These are phyloP conservation scores for Psidium friedrichsthalianum DNA, from an alignment of 345 rosid genomes.

Conservation along the genomic window DNA sequence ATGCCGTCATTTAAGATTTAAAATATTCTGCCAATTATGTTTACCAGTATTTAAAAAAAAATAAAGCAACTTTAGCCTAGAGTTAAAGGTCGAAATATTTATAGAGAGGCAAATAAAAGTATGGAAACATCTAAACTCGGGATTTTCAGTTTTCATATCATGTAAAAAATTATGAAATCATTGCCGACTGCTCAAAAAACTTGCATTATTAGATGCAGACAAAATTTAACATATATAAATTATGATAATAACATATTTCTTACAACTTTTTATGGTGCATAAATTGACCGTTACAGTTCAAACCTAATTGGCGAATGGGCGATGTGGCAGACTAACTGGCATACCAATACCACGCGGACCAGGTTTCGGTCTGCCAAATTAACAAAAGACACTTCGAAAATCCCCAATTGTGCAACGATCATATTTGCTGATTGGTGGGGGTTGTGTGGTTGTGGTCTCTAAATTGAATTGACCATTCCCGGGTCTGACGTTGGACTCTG, in stretches of 20 bases:
- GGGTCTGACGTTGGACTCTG: neutral
- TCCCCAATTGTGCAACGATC: neutral
- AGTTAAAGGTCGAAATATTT: neutral
- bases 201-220: too few relatives aligned
- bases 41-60: too few relatives aligned
- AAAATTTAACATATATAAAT: neutral
- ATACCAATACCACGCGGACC: neutral
- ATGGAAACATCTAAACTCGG: neutral
- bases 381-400: neutral
- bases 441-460: neutral
- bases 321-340: neutral
- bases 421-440: neutral
- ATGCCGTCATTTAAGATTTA: neutral
- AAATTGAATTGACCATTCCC: neutral
- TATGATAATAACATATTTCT: neutral
- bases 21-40: neutral
- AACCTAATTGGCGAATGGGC: neutral
- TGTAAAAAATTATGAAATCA: neutral
- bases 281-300: neutral
- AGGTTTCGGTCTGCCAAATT: neutral
- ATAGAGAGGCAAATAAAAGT: neutral
- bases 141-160: neutral
- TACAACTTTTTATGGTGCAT: neutral
- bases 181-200: rapidly evolving
- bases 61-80: neutral